These are phyloP conservation scores for Jackrogersella multiformis DNA, from an alignment of 495 filamentous ascomycete genomes.

Conservation along the genomic window DNA sequence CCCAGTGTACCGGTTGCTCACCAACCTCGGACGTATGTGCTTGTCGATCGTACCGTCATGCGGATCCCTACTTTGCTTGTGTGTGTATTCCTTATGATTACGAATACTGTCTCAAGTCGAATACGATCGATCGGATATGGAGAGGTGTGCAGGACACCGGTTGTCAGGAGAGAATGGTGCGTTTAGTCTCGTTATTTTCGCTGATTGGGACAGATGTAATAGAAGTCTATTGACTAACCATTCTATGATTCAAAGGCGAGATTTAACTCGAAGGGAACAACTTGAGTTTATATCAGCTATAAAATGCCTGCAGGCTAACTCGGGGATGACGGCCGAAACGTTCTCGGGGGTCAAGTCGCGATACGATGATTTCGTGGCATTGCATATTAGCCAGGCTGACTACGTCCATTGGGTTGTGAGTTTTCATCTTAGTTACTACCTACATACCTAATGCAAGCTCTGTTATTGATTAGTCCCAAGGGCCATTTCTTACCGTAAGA, in stretches of 20 bases:
- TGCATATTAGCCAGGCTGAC: slow-evolving; percentile 47
- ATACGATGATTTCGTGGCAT: slow-evolving; percentile 58
- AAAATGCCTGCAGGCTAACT: slow-evolving; percentile 50
- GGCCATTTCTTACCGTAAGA: slow-evolving; percentile 45
- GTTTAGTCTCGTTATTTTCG: not conserved
- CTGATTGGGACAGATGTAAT: not conserved
- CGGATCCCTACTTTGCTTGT: slow-evolving; percentile 1
- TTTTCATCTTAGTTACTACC: not conserved
- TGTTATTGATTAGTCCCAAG: slow-evolving; percentile 15
- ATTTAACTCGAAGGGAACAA: slow-evolving; percentile 42
- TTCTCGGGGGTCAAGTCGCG: slow-evolving; percentile 55
- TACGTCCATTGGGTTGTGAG: slow-evolving; percentile 55
- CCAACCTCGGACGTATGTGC: not conserved
- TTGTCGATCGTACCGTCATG: slow-evolving; percentile 9
- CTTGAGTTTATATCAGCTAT: slow-evolving; percentile 56
- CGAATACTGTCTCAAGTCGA: slow-evolving; percentile 9
- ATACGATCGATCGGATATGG: too few species aligned
- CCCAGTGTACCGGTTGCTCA: slow-evolving; percentile 10
- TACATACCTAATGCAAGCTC: not conserved
- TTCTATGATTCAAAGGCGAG: slow-evolving; percentile 33
- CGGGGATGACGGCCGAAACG: slow-evolving; percentile 40
- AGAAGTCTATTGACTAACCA: not conserved
- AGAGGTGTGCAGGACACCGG: slow-evolving; percentile 17
- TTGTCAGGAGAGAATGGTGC: slow-evolving; percentile 48
- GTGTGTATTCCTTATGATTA: slow-evolving; percentile 2